These are phyloP conservation scores for Didymella sp. DNA, from an alignment of 2,329 filamentous ascomycete species.

Conservation along the genomic window DNA sequence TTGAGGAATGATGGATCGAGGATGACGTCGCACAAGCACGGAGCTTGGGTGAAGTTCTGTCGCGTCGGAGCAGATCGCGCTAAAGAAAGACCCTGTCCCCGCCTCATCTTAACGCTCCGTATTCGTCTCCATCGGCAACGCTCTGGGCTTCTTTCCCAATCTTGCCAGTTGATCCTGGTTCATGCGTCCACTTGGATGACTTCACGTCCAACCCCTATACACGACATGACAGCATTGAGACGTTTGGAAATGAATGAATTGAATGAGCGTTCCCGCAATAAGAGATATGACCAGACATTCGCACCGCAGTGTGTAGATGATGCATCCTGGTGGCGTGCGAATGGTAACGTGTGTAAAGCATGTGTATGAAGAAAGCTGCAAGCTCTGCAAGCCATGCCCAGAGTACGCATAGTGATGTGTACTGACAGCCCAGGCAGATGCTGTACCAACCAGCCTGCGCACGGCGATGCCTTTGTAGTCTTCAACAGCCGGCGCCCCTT, in stretches of 20 bases:
- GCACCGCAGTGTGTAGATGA: background rate
- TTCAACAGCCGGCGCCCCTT: background rate
- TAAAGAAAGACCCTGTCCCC: slow-evolving; percentile 6
- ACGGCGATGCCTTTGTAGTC: background rate
- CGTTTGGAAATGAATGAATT: background rate
- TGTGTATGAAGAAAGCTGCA: no score
- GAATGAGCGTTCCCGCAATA: background rate
- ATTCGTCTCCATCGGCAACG: background rate
- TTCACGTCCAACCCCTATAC: background rate
- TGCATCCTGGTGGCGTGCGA: background rate
- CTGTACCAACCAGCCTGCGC: background rate
- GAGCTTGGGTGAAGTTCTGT: slow-evolving; percentile 6
- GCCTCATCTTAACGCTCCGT: background rate
- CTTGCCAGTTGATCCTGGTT: no score
- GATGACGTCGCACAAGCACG: slow-evolving; percentile 13
- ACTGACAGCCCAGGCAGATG: background rate
- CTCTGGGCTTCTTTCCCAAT: background rate
- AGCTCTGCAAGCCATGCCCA: no score
- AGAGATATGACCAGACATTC: background rate
- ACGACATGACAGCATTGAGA: background rate
- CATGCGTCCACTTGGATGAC: background rate
- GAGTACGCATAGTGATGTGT: background rate
- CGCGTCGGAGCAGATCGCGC: slow-evolving; percentile 6
- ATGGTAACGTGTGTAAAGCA: no score
- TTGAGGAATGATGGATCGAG: slow-evolving; percentile 8